These are phyloP conservation scores for Ophiostoma populinum DNA, from an alignment of 2,329 filamentous ascomycete species.

Conservation along the genomic window DNA sequence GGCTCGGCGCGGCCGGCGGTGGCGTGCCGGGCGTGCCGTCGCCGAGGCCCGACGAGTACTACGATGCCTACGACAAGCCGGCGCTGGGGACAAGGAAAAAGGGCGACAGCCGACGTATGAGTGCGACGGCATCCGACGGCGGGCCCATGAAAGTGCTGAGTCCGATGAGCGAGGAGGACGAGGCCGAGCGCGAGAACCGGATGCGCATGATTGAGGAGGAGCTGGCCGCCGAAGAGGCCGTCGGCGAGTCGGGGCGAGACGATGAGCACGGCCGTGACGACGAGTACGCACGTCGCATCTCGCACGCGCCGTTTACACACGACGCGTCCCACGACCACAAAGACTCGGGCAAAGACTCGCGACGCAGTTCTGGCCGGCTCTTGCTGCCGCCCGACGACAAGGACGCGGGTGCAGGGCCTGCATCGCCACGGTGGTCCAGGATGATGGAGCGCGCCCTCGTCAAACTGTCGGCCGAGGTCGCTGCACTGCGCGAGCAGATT, in stretches of 20 bases:
- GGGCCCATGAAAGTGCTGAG: conserved; percentile 54
- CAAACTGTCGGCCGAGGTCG: conserved; percentile 81
- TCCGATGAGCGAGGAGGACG: conserved; percentile 73
- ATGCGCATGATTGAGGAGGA: conserved; percentile 21
- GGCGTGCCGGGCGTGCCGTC: conserved; percentile 4
- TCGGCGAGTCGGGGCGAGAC: conserved; percentile 23
- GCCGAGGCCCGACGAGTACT: conserved; percentile 7
- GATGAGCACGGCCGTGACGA: conserved; percentile 24
- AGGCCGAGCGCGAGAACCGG: conserved; percentile 39
- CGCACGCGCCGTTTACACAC: neutral
- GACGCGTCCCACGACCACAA: neutral
- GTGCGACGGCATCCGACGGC: conserved; percentile 6
- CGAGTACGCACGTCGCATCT: neutral
- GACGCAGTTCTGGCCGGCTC: too few relatives aligned
- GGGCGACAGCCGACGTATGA: neutral
- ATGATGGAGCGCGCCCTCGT: conserved; percentile 75
- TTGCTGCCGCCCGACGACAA: neutral
- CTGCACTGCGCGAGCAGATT: conserved; percentile 81
- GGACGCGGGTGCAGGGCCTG: neutral
- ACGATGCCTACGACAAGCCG: conserved; percentile 4
- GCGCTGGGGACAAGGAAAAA: neutral
- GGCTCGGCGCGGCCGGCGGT: too few relatives aligned
- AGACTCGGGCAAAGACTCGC: too few relatives aligned
- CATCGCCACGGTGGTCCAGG: conserved; percentile 44
- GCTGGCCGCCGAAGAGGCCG: conserved; percentile 23